Percentiles rank a stretch among this genome's conserved stretches.
Conservation (phyloP, 306 rosid genomes). For the Ormosia emarginata region DNA sequence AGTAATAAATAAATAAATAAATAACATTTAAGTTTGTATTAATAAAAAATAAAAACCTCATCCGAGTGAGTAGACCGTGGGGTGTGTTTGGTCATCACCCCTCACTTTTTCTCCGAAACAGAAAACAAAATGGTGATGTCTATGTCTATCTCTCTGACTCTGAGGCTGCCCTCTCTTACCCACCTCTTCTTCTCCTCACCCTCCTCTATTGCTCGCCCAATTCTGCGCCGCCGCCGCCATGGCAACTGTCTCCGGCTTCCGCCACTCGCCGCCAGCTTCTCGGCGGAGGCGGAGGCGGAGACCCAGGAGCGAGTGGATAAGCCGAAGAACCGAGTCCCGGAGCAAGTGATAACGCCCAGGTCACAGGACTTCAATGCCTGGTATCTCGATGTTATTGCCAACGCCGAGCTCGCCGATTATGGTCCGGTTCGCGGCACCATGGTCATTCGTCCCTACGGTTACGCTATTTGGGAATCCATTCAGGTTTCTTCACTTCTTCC, state of each 20-base stretch:
- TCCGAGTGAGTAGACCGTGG: too few species aligned
- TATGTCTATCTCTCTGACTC: slow-evolving; percentile 26
- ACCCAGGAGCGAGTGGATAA: slow-evolving; percentile 46
- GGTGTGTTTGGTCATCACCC: neutral
- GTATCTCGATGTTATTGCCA: slow-evolving; percentile 81
- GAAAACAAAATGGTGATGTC: slow-evolving; percentile 39
- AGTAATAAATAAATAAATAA: too few species aligned
- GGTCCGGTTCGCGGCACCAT: slow-evolving; percentile 99
- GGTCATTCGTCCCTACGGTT: slow-evolving; percentile 98
- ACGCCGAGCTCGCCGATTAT: slow-evolving; percentile 93
- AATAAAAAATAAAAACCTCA: too few species aligned
- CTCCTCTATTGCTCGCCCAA: slow-evolving; percentile 31
- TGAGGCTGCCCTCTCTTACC: slow-evolving; percentile 67
- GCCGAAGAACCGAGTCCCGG: slow-evolving; percentile 54
- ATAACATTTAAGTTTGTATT: too few species aligned
- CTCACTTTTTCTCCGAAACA: neutral
- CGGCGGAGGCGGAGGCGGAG: slow-evolving; percentile 37
- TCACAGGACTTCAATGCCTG: slow-evolving; percentile 94
- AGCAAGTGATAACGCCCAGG: slow-evolving; percentile 77
- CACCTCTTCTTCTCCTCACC: slow-evolving; percentile 49
- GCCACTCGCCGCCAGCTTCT: slow-evolving; percentile 30
- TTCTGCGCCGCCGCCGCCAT: slow-evolving; percentile 32
- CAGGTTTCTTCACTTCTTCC: slow-evolving; percentile 44
- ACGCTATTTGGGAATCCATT: slow-evolving; percentile 95
- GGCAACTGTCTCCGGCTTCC: neutral